A percentile compares a stretch with the other conserved stretches of the same genome.
phyloP scores from a whole-genome alignment of 2,329 filamentous ascomycete species.

The Geosmithia flava region DNA sequence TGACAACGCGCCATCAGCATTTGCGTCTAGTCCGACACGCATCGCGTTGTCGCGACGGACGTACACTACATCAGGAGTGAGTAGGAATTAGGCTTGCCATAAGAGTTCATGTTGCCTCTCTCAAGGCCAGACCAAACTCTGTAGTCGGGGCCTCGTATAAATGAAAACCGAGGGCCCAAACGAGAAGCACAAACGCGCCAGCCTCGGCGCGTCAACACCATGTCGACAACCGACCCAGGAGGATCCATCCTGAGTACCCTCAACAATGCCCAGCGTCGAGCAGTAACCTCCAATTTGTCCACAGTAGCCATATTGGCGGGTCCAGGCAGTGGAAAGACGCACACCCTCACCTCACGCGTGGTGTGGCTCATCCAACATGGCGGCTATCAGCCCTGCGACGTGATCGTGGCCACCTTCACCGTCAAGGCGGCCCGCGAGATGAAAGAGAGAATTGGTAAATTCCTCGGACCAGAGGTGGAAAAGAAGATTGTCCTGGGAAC shows the following conservation, averaged over 20 bases:
- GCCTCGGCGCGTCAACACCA: slow-evolving; percentile 8
- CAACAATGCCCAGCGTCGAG: slow-evolving; percentile 42
- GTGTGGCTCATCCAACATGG: slow-evolving; percentile 71
- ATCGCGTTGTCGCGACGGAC: not conserved
- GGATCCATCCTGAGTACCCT: slow-evolving; percentile 31
- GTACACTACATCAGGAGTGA: not conserved
- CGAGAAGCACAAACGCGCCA: not conserved
- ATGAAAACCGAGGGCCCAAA: not conserved
- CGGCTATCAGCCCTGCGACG: slow-evolving; percentile 67
- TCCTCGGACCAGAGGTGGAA: slow-evolving; percentile 68
- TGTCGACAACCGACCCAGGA: slow-evolving; percentile 12
- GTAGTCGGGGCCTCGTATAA: not conserved
- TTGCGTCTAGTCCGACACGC: not conserved
- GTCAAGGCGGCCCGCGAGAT: slow-evolving; percentile 92
- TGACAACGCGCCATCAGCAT: not conserved
- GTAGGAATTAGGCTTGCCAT: not conserved
- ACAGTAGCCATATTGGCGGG: slow-evolving; percentile 57
- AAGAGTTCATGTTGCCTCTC: not conserved
- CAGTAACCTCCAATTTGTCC: slow-evolving; percentile 37
- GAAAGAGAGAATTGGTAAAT: slow-evolving; percentile 70
- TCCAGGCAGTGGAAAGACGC: slow-evolving; percentile 76
- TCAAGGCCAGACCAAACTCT: not conserved
- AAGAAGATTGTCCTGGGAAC: slow-evolving; percentile 77
- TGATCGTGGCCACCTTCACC: slow-evolving; percentile 93
- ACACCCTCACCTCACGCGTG: slow-evolving; percentile 85